These are phyloP conservation scores for Annulohypoxylon truncatum DNA, from an alignment of 2,329 filamentous ascomycete genomes.

Conservation along the genomic window DNA sequence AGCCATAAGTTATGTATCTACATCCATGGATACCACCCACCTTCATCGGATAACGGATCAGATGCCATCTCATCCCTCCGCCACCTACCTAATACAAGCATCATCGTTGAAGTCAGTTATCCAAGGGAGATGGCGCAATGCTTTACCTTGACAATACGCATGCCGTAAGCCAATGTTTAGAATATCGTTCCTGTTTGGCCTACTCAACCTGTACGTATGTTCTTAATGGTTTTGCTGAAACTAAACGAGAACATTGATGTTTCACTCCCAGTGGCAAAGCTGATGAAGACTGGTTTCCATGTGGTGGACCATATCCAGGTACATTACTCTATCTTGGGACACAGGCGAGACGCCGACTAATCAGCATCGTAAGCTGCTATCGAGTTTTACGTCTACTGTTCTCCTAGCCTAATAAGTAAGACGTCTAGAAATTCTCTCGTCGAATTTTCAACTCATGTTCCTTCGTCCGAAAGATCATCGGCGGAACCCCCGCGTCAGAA, in stretches of 20 bases:
- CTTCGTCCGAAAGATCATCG: slow-evolving; percentile 33
- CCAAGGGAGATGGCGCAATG: slow-evolving; percentile 1
- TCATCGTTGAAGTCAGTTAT: background rate
- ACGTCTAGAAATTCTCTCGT: slow-evolving; percentile 28
- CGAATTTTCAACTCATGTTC: slow-evolving; percentile 35
- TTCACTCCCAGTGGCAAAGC: slow-evolving; percentile 14
- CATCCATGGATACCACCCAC: too few relatives aligned
- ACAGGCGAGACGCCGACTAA: slow-evolving; percentile 34
- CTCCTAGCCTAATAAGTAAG: slow-evolving; percentile 12
- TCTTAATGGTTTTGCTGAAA: background rate
- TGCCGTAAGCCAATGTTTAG: slow-evolving; percentile 15
- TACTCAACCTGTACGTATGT: background rate
- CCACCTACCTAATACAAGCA: background rate
- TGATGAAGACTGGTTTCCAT: slow-evolving; percentile 9
- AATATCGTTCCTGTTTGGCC: background rate
- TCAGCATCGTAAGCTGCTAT: slow-evolving; percentile 17
- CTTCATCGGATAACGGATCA: slow-evolving; percentile 5
- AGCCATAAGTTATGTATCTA: background rate
- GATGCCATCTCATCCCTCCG: slow-evolving; percentile 12
- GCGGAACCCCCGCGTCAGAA: slow-evolving; percentile 23
- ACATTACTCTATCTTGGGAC: slow-evolving; percentile 1
- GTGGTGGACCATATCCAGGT: background rate
- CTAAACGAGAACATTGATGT: slow-evolving; percentile 14
- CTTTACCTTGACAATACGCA: slow-evolving; percentile 8
- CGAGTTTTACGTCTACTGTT: background rate